Evolutionary conservation across 1,284 basidiomycete genomes (phyloP).

Genomic region (Apiotrichum veenhuisii): DNA sequence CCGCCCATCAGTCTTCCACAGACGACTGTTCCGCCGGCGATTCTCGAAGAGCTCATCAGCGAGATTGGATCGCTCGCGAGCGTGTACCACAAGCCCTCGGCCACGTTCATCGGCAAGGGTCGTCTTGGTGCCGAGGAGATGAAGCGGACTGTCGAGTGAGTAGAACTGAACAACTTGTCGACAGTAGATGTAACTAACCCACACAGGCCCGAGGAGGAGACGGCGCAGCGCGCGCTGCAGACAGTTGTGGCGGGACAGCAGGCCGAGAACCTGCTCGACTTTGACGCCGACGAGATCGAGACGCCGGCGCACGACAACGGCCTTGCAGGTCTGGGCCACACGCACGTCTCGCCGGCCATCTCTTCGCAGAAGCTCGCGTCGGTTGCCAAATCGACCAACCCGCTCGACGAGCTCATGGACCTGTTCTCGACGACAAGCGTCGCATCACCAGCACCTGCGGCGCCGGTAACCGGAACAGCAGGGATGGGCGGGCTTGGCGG

Average conservation of each 20-base stretch:
- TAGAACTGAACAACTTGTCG: slow-evolving; percentile 21
- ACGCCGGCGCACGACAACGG: slow-evolving; percentile 42
- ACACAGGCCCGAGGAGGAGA: slow-evolving; percentile 58
- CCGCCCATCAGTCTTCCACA: slow-evolving; percentile 90
- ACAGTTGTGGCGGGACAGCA: slow-evolving; percentile 85
- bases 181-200: slow-evolving; percentile 11
- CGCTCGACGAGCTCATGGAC: slow-evolving; percentile 83
- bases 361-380: slow-evolving; percentile 33
- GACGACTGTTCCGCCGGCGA: slow-evolving; percentile 79
- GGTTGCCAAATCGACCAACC: slow-evolving; percentile 58
- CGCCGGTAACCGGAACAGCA: neutral
- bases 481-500: neutral
- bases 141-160: slow-evolving; percentile 63
- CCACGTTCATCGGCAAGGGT: slow-evolving; percentile 82
- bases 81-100: slow-evolving; percentile 93
- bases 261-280: slow-evolving; percentile 91
- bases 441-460: slow-evolving; percentile 27
- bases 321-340: neutral
- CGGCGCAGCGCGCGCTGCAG: slow-evolving; percentile 77
- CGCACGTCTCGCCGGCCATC: slow-evolving; percentile 13
- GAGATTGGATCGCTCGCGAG: slow-evolving; percentile 84
- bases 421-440: slow-evolving; percentile 65
- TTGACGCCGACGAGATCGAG: slow-evolving; percentile 67
- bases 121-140: slow-evolving; percentile 79
- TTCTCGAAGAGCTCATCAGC: slow-evolving; percentile 88